Conservation (phyloP, 176 grass and related monocot genomes). For the Tuctoria greenei region DNA sequence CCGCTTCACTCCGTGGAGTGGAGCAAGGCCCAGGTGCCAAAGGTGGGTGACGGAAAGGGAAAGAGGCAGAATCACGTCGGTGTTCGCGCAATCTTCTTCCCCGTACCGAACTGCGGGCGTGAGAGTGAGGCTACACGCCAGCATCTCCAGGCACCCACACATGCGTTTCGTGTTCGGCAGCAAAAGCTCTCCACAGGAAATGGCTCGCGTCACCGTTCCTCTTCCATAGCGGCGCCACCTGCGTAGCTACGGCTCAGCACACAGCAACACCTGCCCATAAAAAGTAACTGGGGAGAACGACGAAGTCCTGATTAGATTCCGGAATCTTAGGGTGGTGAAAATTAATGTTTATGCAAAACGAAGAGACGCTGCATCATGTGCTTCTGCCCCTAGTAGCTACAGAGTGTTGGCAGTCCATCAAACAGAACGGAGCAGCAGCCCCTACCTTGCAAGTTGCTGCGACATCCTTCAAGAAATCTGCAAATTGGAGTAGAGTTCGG, state of each 20-base stretch:
- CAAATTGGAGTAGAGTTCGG: neutral
- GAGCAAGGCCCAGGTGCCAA: neutral
- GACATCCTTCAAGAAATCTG: neutral
- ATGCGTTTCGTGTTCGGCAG: neutral
- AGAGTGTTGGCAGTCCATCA: neutral
- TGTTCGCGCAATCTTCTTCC: neutral
- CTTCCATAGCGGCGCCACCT: constrained; percentile 10
- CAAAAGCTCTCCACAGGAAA: constrained; percentile 2
- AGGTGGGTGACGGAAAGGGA: neutral
- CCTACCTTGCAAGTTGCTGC: neutral
- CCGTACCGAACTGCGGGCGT: neutral
- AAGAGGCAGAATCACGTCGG: neutral
- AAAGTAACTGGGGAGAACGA: neutral
- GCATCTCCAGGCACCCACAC: neutral
- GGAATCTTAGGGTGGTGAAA: neutral
- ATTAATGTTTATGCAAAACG: neutral
- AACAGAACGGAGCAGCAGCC: neutral
- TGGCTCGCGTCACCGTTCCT: neutral
- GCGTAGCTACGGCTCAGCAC: neutral
- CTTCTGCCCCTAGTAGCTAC: neutral
- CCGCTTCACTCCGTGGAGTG: neutral
- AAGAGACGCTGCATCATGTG: constrained; percentile 10
- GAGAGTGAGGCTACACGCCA: neutral
- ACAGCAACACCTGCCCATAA: neutral
- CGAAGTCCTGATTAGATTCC: constrained; percentile 10